Conservation (phyloP, 2,329 filamentous ascomycete species). For the Cordyceps farinosa region DNA sequence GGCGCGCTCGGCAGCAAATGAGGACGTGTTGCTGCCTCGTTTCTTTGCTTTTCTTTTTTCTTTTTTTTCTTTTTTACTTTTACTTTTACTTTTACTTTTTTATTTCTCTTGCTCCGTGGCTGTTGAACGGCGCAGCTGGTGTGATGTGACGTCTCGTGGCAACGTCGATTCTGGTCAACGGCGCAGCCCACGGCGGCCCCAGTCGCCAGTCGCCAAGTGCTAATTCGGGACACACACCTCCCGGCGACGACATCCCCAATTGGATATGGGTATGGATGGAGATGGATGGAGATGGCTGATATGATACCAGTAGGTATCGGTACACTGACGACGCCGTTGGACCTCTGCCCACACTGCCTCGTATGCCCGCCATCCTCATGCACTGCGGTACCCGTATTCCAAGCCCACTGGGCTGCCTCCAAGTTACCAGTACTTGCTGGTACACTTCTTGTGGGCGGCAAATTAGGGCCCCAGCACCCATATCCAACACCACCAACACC, state of each 20-base stretch:
- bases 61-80: no score
- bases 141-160: neutral
- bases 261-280: no score
- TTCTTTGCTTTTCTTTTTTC: no score
- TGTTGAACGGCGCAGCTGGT: neutral
- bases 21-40: neutral
- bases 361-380: conserved; percentile 3
- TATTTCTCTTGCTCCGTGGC: no score
- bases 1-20: neutral
- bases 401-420: conserved; percentile 5
- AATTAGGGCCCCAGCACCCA: conserved; percentile 6
- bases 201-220: neutral
- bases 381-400: conserved; percentile 4
- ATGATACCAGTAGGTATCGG: neutral
- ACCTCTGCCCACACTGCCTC: neutral
- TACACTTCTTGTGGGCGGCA: conserved; percentile 3
- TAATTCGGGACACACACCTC: conserved; percentile 18
- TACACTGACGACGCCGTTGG: neutral
- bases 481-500: neutral
- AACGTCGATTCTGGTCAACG: neutral
- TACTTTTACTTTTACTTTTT: no score
- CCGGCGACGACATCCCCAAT: neutral
- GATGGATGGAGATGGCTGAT: no score
- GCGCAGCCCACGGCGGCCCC: conserved; percentile 9
- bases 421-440: no score